Evolutionary conservation across 2,329 filamentous ascomycete species (phyloP).

Genomic region (Colletotrichum caudatum): DNA sequence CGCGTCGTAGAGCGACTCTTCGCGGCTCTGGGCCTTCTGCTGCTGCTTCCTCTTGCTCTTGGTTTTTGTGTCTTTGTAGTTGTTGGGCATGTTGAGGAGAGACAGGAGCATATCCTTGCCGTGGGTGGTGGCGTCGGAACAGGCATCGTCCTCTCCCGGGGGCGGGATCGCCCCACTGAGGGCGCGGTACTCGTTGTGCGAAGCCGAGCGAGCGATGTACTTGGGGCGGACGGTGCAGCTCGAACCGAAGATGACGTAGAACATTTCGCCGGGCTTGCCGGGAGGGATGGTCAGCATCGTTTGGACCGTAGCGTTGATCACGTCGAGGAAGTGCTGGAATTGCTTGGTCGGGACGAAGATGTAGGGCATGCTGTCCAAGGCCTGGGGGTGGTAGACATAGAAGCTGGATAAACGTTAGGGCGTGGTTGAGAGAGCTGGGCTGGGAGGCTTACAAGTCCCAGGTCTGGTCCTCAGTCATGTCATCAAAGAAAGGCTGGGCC

Average conservation of each 20-base stretch:
- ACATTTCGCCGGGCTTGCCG: conserved; percentile 62
- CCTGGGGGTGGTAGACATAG: conserved; percentile 70
- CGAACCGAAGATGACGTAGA: conserved; percentile 72
- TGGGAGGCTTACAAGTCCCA: conserved; percentile 80
- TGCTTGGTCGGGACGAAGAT: conserved; percentile 77
- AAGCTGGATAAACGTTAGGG: conserved; percentile 61
- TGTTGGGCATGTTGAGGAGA: conserved; percentile 36
- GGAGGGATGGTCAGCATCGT: conserved; percentile 69
- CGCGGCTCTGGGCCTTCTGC: conserved; percentile 26
- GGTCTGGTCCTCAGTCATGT: conserved; percentile 67
- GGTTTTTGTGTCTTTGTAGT: conserved; percentile 45
- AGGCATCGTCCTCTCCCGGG: conserved; percentile 24
- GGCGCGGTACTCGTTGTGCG: conserved; percentile 32
- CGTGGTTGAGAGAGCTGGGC: not conserved
- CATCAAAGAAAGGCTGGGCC: conserved; percentile 66
- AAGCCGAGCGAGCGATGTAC: conserved; percentile 70
- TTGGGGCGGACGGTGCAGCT: conserved; percentile 73
- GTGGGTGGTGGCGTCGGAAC: conserved; percentile 5
- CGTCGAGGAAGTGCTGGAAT: conserved; percentile 71
- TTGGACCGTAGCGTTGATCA: conserved; percentile 71
- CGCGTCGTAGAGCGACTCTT: conserved; percentile 29
- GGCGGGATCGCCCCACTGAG: conserved; percentile 20
- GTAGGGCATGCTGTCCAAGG: conserved; percentile 63
- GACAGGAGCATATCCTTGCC: conserved; percentile 31
- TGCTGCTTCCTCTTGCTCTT: conserved; percentile 36